Conservation (phyloP, 75 land plant genomes). For the Picea sitchensis region DNA sequence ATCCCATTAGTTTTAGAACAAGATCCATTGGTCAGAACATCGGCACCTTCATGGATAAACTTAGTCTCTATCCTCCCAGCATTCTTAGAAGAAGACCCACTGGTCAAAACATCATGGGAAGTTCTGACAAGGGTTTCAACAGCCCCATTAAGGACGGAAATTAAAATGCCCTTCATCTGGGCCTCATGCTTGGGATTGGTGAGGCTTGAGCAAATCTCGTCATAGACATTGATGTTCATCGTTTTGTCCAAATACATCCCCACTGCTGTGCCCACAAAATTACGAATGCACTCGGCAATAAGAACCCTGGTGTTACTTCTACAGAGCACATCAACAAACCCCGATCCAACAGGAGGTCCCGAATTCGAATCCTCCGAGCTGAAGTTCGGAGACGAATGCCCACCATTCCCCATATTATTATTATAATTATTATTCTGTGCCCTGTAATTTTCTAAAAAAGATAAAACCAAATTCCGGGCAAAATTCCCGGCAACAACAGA, state of each 20-base stretch:
- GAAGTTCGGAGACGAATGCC: too few species aligned
- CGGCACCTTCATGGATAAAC: neutral
- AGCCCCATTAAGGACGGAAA: slow-evolving; percentile 70
- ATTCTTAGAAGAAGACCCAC: neutral
- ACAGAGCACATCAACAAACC: slow-evolving; percentile 37
- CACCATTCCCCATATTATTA: too few species aligned
- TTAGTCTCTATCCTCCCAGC: neutral
- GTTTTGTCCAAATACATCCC: slow-evolving; percentile 84
- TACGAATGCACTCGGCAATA: slow-evolving; percentile 58
- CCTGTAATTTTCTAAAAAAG: slow-evolving; percentile 22
- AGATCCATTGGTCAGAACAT: neutral
- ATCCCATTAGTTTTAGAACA: too few species aligned
- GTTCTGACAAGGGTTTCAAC: slow-evolving; percentile 74
- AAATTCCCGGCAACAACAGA: slow-evolving; percentile 82
- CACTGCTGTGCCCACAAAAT: slow-evolving; percentile 81
- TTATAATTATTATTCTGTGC: neutral
- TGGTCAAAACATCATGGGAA: slow-evolving; percentile 59
- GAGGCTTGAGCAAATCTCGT: slow-evolving; percentile 61
- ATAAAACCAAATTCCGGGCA: slow-evolving; percentile 70
- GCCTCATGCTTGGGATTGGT: slow-evolving; percentile 64
- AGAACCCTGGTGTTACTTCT: slow-evolving; percentile 32
- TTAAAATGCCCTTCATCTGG: slow-evolving; percentile 66
- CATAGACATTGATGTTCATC: slow-evolving; percentile 63
- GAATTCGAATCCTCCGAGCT: too few species aligned
- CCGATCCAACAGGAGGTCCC: slow-evolving; percentile 5